Evolutionary conservation across 202 grass and related monocot species (phyloP), one percentile per base, ranked within the genome.

Genomic region (Digitaria exilis): DNA sequence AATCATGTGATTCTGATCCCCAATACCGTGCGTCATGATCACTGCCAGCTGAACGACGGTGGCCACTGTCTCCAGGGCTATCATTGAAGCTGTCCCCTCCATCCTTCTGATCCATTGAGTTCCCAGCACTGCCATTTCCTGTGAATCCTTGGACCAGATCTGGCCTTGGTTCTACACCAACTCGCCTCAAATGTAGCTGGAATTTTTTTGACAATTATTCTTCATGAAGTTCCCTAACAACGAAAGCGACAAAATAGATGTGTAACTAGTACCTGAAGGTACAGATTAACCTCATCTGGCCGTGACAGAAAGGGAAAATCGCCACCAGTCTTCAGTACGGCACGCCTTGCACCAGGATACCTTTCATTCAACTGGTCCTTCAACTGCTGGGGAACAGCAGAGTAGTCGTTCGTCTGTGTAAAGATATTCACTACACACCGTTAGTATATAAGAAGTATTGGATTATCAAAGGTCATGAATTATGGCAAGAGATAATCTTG

Each of bases 231-330:
- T n/a, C 21, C 6, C 45, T 24, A 83, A 69, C 19, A 76, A 69
- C 22, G 41, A 70, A 69, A 86, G 65, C 71, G 46, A 71, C 44
- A 79, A 0, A 76, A 21, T 76, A 64, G 12, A 82, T 58, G 32
- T 25, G 10, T 44, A 7, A 22, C 41, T 15, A 85, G 46, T 95
- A 98, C 96, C 92, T 98, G 96, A 85, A 98, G 96, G 79, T 98
- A 98, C 50, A 98, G 84, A 67, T 93, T 95, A 76, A 98, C 96
- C 85, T 98, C 96, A 73, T 98, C 96, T 25, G 96, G 85, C 41
- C 92, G 96, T 69, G 92, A 98, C 19, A 98, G 85, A 61, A 98
- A 98, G 42, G 96, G 96, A 37, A 98, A 98, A 91, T 98, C 96
- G 44, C 96, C 96, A 85, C 96, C 96, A 35, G 90, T 92, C 82